These are phyloP conservation scores for Aulographum hederae DNA, from an alignment of 2,329 filamentous ascomycete species.

Conservation along the genomic window DNA sequence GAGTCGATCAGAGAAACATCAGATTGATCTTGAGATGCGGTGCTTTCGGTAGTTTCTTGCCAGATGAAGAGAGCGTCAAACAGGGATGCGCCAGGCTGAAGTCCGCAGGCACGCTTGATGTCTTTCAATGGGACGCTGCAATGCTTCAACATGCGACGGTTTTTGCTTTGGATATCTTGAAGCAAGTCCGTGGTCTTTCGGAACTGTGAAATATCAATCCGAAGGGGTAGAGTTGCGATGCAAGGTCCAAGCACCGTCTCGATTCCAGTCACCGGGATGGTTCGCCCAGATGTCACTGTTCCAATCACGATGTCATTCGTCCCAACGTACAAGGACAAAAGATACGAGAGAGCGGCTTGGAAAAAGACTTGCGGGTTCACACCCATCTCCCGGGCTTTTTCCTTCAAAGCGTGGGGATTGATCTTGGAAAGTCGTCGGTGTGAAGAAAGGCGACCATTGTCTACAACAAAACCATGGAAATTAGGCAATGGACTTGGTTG, in stretches of 20 bases:
- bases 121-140: conserved; percentile 45
- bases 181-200: conserved; percentile 42
- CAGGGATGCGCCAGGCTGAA: conserved; percentile 37
- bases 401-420: conserved; percentile 11
- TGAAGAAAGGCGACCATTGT: background rate
- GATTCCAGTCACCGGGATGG: conserved; percentile 48
- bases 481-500: conserved; percentile 3
- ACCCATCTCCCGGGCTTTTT: conserved; percentile 20
- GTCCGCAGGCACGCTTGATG: conserved; percentile 43
- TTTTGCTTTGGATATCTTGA: conserved; percentile 42
- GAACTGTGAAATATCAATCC: conserved; percentile 38
- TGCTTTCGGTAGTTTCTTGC: conserved; percentile 46
- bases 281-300: conserved; percentile 66
- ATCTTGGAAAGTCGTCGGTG: background rate
- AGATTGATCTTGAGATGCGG: background rate
- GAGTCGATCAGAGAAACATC: conserved; percentile 38
- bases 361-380: conserved; percentile 55
- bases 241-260: conserved; percentile 66
- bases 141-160: conserved; percentile 47
- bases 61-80: conserved; percentile 74
- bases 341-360: conserved; percentile 49
- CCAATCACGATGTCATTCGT: conserved; percentile 53
- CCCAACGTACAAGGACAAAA: conserved; percentile 48
- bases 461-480: conserved; percentile 3
- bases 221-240: conserved; percentile 55